These are phyloP conservation scores for Ascomycota sp. DNA, from an alignment of 2,329 filamentous ascomycete species.

Conservation along the genomic window DNA sequence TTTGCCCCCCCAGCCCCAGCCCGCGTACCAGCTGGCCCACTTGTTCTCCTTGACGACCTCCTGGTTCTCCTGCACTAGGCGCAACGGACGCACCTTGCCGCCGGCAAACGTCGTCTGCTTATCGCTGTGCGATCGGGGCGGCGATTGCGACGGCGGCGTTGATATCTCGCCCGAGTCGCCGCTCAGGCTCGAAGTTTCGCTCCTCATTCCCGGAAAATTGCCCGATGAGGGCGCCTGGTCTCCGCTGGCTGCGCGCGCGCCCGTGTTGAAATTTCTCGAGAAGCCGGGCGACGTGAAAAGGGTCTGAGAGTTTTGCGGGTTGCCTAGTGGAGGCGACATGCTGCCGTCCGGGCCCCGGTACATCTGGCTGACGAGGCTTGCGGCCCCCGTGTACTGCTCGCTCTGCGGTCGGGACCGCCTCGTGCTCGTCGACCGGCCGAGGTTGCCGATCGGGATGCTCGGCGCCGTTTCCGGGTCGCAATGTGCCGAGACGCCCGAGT, in stretches of 20 bases:
- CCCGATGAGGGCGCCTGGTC: conserved; percentile 25
- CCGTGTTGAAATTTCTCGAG: conserved; percentile 28
- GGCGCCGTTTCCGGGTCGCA: conserved; percentile 56
- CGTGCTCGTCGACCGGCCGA: conserved; percentile 31
- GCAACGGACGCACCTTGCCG: conserved; percentile 63
- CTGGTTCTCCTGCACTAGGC: conserved; percentile 64
- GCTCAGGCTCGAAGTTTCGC: conserved; percentile 42
- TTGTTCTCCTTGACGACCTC: conserved; percentile 32
- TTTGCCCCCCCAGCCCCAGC: conserved; percentile 30
- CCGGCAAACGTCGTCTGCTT: conserved; percentile 38
- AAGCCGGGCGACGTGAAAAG: conserved; percentile 36
- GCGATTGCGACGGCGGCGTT: conserved; percentile 30
- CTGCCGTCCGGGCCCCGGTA: conserved; percentile 54
- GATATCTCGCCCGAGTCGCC: conserved; percentile 39
- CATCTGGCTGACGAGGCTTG: conserved; percentile 72
- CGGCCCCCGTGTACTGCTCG: conserved; percentile 42
- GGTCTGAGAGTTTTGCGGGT: conserved; percentile 39
- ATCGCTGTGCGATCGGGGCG: conserved; percentile 27
- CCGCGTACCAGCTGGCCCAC: conserved; percentile 42
- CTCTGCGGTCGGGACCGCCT: conserved; percentile 38
- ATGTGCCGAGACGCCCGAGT: conserved; percentile 19
- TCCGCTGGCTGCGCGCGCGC: conserved; percentile 29
- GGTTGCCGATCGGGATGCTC: conserved; percentile 48
- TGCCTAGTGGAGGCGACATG: conserved; percentile 35
- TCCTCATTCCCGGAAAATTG: conserved; percentile 55